Conservation (phyloP, 164 flowering plant genomes). For the Tetrastigma voinierianum region DNA sequence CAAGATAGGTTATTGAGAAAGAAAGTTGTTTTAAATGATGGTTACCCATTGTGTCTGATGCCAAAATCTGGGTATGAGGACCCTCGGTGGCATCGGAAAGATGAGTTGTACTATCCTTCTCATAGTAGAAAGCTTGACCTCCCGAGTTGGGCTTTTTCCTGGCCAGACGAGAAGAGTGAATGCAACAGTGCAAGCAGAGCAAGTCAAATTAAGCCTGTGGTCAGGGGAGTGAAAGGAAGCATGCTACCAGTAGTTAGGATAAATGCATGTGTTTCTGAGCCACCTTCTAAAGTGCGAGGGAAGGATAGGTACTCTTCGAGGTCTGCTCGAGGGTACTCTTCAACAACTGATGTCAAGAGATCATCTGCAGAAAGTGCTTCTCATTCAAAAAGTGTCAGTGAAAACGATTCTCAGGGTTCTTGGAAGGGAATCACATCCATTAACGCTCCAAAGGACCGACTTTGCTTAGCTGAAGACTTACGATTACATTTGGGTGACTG, state of each 20-base stretch:
- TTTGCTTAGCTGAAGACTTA: slow-evolving; percentile 66
- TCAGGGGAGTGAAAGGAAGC: slow-evolving; percentile 70
- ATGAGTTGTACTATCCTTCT: slow-evolving; percentile 76
- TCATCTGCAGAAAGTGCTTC: slow-evolving; percentile 44
- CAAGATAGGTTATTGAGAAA: slow-evolving; percentile 58
- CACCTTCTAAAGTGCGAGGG: slow-evolving; percentile 53
- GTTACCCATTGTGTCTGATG: slow-evolving; percentile 89
- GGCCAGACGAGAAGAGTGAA: slow-evolving; percentile 70
- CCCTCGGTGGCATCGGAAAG: slow-evolving; percentile 78
- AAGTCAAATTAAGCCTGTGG: slow-evolving; percentile 42
- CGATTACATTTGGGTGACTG: slow-evolving; percentile 87
- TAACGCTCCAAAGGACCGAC: slow-evolving; percentile 60
- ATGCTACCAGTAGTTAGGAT: slow-evolving; percentile 80
- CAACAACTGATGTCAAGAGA: slow-evolving; percentile 50
- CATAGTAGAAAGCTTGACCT: slow-evolving; percentile 74
- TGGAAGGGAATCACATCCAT: slow-evolving; percentile 32
- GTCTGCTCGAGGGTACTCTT: slow-evolving; percentile 39
- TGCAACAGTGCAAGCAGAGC: slow-evolving; percentile 29
- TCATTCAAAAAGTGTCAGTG: slow-evolving; percentile 32
- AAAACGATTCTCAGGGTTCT: slow-evolving; percentile 32
- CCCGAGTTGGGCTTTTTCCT: slow-evolving; percentile 83
- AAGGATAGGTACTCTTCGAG: slow-evolving; percentile 63
- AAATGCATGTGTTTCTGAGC: slow-evolving; percentile 84
- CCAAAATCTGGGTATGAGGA: slow-evolving; percentile 82
- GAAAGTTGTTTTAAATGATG: slow-evolving; percentile 84